Percentiles rank a stretch among this genome's conserved stretches.
Evolutionary conservation across 2,329 filamentous ascomycete genomes (phyloP).

Genomic region (Torrubiellomyces zombiae): DNA sequence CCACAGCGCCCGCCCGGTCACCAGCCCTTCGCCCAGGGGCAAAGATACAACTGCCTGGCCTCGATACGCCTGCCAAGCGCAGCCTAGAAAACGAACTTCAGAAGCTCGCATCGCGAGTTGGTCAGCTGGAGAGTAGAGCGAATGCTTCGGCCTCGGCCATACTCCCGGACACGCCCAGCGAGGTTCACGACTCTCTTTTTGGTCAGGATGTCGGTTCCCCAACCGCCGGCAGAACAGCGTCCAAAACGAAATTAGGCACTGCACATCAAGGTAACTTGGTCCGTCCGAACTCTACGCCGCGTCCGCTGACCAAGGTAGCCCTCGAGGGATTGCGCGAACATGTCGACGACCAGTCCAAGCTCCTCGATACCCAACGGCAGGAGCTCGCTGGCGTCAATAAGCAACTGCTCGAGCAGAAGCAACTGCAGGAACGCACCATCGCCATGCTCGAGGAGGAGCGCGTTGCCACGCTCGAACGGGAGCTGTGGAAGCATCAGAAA

Average conservation of each 20-base stretch:
- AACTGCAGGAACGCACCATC: conserved; percentile 67
- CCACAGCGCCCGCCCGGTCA: conserved; percentile 21
- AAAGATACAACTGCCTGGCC: conserved; percentile 59
- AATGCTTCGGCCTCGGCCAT: conserved; percentile 38
- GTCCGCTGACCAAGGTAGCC: conserved; percentile 61
- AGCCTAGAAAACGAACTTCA: conserved; percentile 70
- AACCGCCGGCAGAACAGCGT: conserved; percentile 23
- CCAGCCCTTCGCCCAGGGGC: conserved; percentile 24
- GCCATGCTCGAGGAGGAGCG: conserved; percentile 73
- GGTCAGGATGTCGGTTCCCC: conserved; percentile 35
- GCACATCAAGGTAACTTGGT: conserved; percentile 23
- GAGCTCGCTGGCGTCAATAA: conserved; percentile 75
- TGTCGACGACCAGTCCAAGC: conserved; percentile 82
- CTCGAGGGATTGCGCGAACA: conserved; percentile 76
- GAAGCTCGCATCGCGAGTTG: conserved; percentile 60
- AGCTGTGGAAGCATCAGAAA: conserved; percentile 92
- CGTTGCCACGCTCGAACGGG: conserved; percentile 76
- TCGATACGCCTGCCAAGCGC: conserved; percentile 57
- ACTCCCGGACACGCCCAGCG: conserved; percentile 70
- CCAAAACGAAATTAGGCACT: conserved; percentile 28
- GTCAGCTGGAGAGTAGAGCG: conserved; percentile 67
- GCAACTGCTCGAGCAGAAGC: conserved; percentile 72
- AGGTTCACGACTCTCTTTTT: conserved; percentile 49
- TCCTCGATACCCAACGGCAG: conserved; percentile 74
- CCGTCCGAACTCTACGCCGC: conserved; percentile 16